Percentiles rank a stretch among this genome's conserved stretches.
Conservation (phyloP, 176 grass and related monocot species). For the Melocanna baccifera region DNA sequence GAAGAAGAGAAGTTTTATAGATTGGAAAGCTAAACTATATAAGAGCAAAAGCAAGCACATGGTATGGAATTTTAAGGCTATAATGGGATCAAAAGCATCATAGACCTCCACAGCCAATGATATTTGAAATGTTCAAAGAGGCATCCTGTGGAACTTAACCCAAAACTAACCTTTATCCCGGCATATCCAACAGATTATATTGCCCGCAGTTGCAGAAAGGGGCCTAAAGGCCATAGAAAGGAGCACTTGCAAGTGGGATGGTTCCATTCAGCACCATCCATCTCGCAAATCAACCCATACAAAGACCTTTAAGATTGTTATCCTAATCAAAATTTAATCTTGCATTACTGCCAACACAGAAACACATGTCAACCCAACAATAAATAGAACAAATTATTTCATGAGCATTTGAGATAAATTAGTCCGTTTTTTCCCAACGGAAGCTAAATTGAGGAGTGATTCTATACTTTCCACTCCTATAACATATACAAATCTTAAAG, state of each 20-base stretch:
- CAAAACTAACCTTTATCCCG: background rate
- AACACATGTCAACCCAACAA: background rate
- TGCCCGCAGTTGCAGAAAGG: background rate
- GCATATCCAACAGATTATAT: background rate
- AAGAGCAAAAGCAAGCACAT: background rate
- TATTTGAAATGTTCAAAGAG: background rate
- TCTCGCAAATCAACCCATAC: background rate
- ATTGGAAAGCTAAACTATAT: background rate
- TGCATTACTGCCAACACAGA: background rate
- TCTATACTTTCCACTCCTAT: too few relatives aligned
- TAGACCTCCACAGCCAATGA: background rate
- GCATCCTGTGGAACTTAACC: background rate
- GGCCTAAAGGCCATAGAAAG: background rate
- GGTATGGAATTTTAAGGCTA: background rate
- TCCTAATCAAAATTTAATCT: background rate
- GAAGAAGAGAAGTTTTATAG: background rate
- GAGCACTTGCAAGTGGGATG: background rate
- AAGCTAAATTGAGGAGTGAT: too few relatives aligned
- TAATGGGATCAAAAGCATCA: background rate
- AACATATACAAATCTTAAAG: too few relatives aligned
- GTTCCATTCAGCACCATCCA: background rate
- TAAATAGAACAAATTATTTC: background rate
- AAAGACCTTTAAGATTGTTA: background rate
- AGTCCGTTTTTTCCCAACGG: background rate
- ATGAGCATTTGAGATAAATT: background rate